Evolutionary conservation across 2,329 filamentous ascomycete species (phyloP), one percentile per base, ranked within the genome.

Genomic region (Aureobasidium zeae): DNA sequence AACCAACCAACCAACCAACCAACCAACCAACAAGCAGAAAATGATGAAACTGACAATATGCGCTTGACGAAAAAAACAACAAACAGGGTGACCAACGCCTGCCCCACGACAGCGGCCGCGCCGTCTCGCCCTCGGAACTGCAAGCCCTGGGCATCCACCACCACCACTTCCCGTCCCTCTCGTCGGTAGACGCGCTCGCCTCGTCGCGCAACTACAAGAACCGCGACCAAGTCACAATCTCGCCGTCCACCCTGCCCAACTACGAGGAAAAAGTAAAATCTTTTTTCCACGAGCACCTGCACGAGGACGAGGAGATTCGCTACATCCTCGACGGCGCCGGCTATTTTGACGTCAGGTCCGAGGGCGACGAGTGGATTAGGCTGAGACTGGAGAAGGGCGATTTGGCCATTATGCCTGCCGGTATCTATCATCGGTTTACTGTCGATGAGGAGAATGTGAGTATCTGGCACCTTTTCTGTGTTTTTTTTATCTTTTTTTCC

Each of bases 291-390:
- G 91, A 98, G 72, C 91, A 98, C 63, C 64, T 98, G 56, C 91
- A 98, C 61, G 91, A 98, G 69, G 91, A 98, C 55, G 91, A 98
- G 68, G 91, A 98, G 73, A 98, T 98, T 53, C 74, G 91, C 35
- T 98, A 95, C 58, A 88, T 98, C 53, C 72, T 86, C 22, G 88
- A 82, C 49, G 91, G 91, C 0, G 75, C 77, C 44, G 91, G 91
- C 0, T 98, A 83, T 63, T 98, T 98, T 60, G 91, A 98, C 64
- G 88, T 98, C 3, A 72, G 91, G 36, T 81, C 78, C 57, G 71
- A 83, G 62, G 76, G 75, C 15, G 89, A 96, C 58, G 78, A 83
- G 52, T 98, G 91, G 91, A 77, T 98, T 47, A 72, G 91, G 47
- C 87, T 98, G 49, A 69, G 72, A 56, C 68, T 98, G 46, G 83